Evolutionary conservation across 2,329 filamentous ascomycete genomes (phyloP).

Genomic region (Chalaropsis thielavioides): DNA sequence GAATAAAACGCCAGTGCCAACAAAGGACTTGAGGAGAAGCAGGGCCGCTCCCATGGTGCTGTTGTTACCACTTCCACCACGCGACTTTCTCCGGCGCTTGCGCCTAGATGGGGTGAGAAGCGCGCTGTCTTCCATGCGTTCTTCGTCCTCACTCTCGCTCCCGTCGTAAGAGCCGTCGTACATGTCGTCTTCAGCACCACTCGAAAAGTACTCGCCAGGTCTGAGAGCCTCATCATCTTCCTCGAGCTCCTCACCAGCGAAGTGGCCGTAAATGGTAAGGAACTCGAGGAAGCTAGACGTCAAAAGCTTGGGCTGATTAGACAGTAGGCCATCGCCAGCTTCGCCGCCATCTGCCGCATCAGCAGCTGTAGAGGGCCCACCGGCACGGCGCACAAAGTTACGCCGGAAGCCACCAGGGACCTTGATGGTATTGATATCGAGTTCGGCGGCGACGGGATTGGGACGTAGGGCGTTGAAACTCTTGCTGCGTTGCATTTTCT

Average conservation of each 20-base stretch:
- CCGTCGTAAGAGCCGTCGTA: slow-evolving; percentile 33
- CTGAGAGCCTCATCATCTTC: slow-evolving; percentile 85
- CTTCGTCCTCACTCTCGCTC: slow-evolving; percentile 45
- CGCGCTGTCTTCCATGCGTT: slow-evolving; percentile 77
- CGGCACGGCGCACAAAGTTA: slow-evolving; percentile 65
- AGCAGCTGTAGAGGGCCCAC: slow-evolving; percentile 22
- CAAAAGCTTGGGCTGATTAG: slow-evolving; percentile 48
- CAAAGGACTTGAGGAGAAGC: slow-evolving; percentile 89
- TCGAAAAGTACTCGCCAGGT: slow-evolving; percentile 84
- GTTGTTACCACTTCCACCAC: slow-evolving; percentile 60
- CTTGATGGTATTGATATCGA: slow-evolving; percentile 82
- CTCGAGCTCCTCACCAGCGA: slow-evolving; percentile 90
- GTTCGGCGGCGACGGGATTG: slow-evolving; percentile 61
- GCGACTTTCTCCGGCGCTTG: slow-evolving; percentile 61
- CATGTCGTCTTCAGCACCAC: slow-evolving; percentile 53
- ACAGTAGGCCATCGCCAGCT: slow-evolving; percentile 3
- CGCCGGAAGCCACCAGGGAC: slow-evolving; percentile 86
- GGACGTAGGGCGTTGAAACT: slow-evolving; percentile 71
- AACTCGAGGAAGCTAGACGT: slow-evolving; percentile 95
- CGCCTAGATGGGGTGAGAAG: slow-evolving; percentile 63
- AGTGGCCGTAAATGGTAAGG: slow-evolving; percentile 86
- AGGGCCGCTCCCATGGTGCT: slow-evolving; percentile 66
- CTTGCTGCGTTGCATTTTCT: slow-evolving; percentile 61
- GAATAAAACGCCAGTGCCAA: slow-evolving; percentile 90
- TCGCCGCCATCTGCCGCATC: slow-evolving; percentile 22